Conservation (phyloP, 1,139 yeast genomes). For the Taiozyma sp. region DNA sequence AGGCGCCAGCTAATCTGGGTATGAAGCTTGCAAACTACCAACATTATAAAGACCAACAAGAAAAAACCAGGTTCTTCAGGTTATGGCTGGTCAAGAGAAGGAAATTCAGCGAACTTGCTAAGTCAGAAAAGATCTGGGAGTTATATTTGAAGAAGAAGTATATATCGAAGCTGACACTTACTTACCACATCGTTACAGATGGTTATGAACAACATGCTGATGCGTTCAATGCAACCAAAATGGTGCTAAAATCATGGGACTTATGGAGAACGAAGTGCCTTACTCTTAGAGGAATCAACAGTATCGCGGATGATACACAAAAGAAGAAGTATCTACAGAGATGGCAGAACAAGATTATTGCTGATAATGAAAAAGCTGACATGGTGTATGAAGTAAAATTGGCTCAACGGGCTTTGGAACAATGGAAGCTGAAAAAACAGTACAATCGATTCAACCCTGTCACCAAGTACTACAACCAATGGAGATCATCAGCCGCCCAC, state of each 20-base stretch:
- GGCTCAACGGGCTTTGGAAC: slow-evolving; percentile 1
- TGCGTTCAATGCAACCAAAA: slow-evolving; percentile 11
- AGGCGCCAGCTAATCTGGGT: slow-evolving; percentile 18
- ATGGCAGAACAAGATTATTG: slow-evolving; percentile 13
- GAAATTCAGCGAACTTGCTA: slow-evolving; percentile 11
- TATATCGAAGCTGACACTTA: slow-evolving; percentile 9
- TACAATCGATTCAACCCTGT: background rate
- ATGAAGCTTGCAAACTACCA: slow-evolving; percentile 19
- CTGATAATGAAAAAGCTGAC: slow-evolving; percentile 5
- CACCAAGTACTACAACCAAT: background rate
- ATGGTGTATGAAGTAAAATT: slow-evolving; percentile 4
- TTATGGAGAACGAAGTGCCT: slow-evolving; percentile 14
- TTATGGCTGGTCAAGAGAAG: slow-evolving; percentile 17
- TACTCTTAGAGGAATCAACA: slow-evolving; percentile 22
- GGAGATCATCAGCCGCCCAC: slow-evolving; percentile 8
- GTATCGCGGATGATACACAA: slow-evolving; percentile 32
- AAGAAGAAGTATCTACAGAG: slow-evolving; percentile 13
- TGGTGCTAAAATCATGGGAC: slow-evolving; percentile 14
- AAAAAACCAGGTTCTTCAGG: slow-evolving; percentile 4
- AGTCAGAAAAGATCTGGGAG: slow-evolving; percentile 14
- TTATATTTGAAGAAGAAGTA: slow-evolving; percentile 13
- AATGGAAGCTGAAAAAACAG: slow-evolving; percentile 13
- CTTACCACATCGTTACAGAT: slow-evolving; percentile 10
- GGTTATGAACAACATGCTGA: slow-evolving; percentile 18
- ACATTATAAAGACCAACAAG: slow-evolving; percentile 10